phyloP scores from a whole-genome alignment of 306 rosid species.

The cucumber (Cucumis sativus) region Cucumber_9930_V3 NC_026656.2:450001-450500 shows the following conservation, averaged over 20 bases:
- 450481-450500: background rate
- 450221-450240: conserved; percentile 57
- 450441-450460: background rate
- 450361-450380: conserved; percentile 41
- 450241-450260: background rate
- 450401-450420: background rate
- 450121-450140: background rate
- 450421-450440: background rate
- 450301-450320: conserved; percentile 37
- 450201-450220: conserved; percentile 76
- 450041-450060: background rate
- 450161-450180: conserved; percentile 9
- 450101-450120: background rate
- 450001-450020: conserved; percentile 62
- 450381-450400: conserved; percentile 51
- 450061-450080: background rate
- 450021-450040: conserved; percentile 18
- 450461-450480: background rate
- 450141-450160: background rate
- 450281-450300: conserved; percentile 6
- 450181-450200: conserved; percentile 53
- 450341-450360: conserved; percentile 71
- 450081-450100: too few species aligned
- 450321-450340: conserved; percentile 73
- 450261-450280: background rate